Evolutionary conservation across 2,329 filamentous ascomycete genomes (phyloP), one percentile per base, ranked within the genome.

Genomic region (Sarocladiaceae sp.): DNA sequence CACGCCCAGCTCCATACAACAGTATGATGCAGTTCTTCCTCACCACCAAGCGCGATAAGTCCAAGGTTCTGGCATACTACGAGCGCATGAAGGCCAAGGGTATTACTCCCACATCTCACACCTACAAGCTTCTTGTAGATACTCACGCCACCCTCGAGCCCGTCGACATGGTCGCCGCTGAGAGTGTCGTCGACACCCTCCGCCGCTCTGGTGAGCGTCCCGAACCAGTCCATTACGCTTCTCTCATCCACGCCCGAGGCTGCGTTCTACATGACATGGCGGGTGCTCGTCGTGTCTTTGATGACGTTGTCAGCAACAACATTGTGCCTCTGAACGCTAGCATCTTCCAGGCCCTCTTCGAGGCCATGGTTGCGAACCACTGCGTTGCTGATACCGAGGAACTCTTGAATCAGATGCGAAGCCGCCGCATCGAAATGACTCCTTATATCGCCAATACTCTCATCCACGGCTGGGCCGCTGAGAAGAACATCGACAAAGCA

Each of bases 1-100:
- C 94, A 36, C 87, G 94, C 10, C 92, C 94, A 23, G 94, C 94
- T 22, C 94, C 94, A 1, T 99, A 99, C 79, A 97, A 99, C 77
- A 96, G 90, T 71, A 88, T 99, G 85, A 99, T 99, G 84, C 94
- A 99, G 68, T 97, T 96, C 75, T 99, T 97, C 82, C 78, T 97
- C 60, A 96, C 90, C 53, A 97, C 93, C 52, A 97, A 97, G 82
- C 90, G 91, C 51, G 93, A 99, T 69, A 93, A 94, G 73, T 75
- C 79, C 68, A 97, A 97, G 82, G 93, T 97, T 4, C 79, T 99
- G 22, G 80, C 86, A 28, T 99, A 97, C 78, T 97, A 96, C 66
- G 87, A 96, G 70, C 89, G 93, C 56, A 97, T 99, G 94, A 84
- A 87, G 66, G 79, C 83, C 20, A 89, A 87, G 73, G 84, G 86